phyloP scores from a whole-genome alignment of 495 filamentous ascomycete genomes.

The Talaromyces trachyspermus region DNA sequence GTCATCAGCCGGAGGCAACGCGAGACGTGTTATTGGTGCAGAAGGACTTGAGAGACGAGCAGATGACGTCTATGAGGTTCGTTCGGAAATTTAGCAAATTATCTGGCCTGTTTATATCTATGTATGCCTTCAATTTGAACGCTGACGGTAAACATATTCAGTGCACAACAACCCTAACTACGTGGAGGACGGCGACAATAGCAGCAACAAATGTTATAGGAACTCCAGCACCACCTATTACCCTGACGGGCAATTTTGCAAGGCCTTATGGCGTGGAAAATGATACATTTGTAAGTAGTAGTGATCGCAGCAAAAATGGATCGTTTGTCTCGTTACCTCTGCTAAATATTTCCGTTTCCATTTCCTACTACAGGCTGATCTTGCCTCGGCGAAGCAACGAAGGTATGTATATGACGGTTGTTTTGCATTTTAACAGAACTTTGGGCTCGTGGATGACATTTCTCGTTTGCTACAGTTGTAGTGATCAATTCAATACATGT shows the following conservation, averaged over 20 bases:
- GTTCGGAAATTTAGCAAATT: too few species aligned
- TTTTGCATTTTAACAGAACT: neutral
- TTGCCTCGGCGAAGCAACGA: conserved; percentile 26
- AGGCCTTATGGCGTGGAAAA: conserved; percentile 40
- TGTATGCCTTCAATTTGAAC: too few species aligned
- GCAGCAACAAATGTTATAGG: neutral
- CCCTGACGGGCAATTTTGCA: conserved; percentile 24
- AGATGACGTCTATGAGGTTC: too few species aligned
- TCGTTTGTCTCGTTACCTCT: too few species aligned
- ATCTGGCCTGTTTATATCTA: too few species aligned
- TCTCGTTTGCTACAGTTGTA: conserved; percentile 10
- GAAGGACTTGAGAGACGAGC: too few species aligned
- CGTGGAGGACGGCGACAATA: too few species aligned
- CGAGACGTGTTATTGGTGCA: too few species aligned
- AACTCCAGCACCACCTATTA: conserved; percentile 8
- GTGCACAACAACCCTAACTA: too few species aligned
- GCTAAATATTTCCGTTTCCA: too few species aligned
- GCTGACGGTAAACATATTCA: too few species aligned
- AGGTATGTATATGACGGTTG: conserved; percentile 12
- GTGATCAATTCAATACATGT: conserved; percentile 18
- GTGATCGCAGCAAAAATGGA: neutral
- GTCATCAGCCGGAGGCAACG: too few species aligned
- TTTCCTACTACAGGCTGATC: conserved; percentile 24
- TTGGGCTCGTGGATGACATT: neutral
- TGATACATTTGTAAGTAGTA: conserved; percentile 38